These are phyloP conservation scores for Apophysomyces trapeziformis DNA, from an alignment of 371 early-diverging fungal species.

Conservation along the genomic window DNA sequence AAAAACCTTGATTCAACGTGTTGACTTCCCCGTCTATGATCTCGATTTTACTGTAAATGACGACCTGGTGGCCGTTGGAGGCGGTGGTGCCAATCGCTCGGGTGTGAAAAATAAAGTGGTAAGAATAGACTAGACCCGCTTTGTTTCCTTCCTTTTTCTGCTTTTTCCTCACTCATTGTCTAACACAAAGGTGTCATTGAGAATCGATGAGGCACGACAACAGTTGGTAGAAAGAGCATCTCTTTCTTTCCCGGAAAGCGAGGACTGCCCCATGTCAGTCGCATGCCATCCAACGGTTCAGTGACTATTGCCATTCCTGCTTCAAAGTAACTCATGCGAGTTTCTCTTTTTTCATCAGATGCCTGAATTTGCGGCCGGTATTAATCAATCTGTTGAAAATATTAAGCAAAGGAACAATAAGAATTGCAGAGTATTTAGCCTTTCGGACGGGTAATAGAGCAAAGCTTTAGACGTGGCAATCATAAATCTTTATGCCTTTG, in stretches of 20 bases:
- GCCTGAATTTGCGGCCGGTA: conserved; percentile 49
- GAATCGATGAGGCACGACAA: conserved; percentile 14
- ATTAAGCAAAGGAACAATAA: conserved; percentile 58
- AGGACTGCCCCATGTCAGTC: conserved; percentile 72
- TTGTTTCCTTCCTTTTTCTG: too few relatives aligned
- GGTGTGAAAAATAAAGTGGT: conserved; percentile 72
- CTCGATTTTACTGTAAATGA: conserved; percentile 57
- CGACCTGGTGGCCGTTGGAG: conserved; percentile 63
- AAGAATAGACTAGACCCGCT: conserved; percentile 12
- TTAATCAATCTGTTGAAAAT: conserved; percentile 53
- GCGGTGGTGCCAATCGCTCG: conserved; percentile 62
- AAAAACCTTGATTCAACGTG: conserved; percentile 19
- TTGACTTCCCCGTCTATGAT: conserved; percentile 58
- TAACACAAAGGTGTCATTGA: conserved; percentile 24
- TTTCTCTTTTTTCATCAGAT: conserved; percentile 18
- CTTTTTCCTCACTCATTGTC: neutral
- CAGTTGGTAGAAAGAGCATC: conserved; percentile 6
- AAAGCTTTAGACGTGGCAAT: neutral
- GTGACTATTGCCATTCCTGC: conserved; percentile 21
- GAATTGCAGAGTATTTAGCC: conserved; percentile 58
- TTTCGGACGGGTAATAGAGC: conserved; percentile 33
- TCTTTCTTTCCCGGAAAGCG: conserved; percentile 40
- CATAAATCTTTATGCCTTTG: neutral
- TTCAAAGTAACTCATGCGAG: neutral
- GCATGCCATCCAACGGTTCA: conserved; percentile 62